Conservation (phyloP, 1,139 yeast species). For the Debaryomyces psychrophilus region DNA sequence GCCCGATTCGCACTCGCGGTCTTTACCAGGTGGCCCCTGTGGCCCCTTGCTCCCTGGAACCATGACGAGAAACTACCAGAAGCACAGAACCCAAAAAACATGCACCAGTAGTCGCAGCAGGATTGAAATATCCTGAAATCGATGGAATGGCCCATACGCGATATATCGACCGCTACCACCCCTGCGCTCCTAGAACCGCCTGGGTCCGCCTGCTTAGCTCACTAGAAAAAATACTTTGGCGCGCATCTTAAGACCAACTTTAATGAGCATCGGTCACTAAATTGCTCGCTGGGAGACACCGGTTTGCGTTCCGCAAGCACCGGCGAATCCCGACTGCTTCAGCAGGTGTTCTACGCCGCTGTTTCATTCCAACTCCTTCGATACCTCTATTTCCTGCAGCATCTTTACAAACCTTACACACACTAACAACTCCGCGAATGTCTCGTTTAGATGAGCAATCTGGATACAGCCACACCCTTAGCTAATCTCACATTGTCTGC, state of each 20-base stretch:
- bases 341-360: too few species aligned
- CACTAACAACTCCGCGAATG: too few species aligned
- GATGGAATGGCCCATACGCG: too few species aligned
- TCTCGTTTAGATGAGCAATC: not conserved
- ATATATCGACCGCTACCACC: too few species aligned
- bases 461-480: slow-evolving; percentile 7
- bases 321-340: too few species aligned
- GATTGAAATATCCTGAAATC: not conserved
- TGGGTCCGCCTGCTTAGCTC: not conserved
- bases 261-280: not conserved
- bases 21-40: not conserved
- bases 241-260: not conserved
- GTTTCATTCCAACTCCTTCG: too few species aligned
- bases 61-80: not conserved
- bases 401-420: too few species aligned
- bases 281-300: not conserved
- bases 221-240: not conserved
- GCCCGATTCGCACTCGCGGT: not conserved
- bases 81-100: not conserved
- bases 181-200: not conserved
- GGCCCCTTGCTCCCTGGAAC: not conserved
- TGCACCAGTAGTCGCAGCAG: not conserved
- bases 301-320: too few species aligned
- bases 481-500: not conserved
- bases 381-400: too few species aligned